These are phyloP conservation scores for Hygrophila difformis DNA, from an alignment of 257 asterid species.

Conservation along the genomic window DNA sequence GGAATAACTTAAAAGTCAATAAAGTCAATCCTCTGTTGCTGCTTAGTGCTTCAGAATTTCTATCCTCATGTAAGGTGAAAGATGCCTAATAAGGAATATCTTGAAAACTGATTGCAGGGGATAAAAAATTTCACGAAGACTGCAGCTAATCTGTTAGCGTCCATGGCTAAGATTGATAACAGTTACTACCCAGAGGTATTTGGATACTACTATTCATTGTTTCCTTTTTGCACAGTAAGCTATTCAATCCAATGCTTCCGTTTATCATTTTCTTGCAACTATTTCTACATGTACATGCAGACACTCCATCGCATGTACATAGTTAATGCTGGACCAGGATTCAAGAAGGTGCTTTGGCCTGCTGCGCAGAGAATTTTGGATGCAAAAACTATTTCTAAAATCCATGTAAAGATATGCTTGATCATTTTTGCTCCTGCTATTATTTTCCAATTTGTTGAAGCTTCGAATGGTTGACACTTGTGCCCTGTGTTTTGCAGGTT, in stretches of 20 bases:
- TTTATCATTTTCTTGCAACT: not conserved
- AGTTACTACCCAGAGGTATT: conserved; percentile 89
- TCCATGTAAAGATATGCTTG: conserved; percentile 39
- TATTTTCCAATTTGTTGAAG: not conserved
- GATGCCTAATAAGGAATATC: not conserved
- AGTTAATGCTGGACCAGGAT: conserved; percentile 88
- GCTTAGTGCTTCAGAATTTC: conserved; percentile 6
- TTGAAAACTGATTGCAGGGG: conserved; percentile 45
- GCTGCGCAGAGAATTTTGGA: conserved; percentile 87
- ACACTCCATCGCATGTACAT: conserved; percentile 81
- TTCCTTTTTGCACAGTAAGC: too few relatives aligned
- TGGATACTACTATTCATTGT: conserved; percentile 13
- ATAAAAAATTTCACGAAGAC: conserved; percentile 69
- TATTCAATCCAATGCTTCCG: not conserved
- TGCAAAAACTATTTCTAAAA: conserved; percentile 67
- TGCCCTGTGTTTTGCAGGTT: conserved; percentile 41
- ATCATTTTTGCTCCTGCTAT: not conserved
- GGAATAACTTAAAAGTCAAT: too few relatives aligned
- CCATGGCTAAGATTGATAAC: conserved; percentile 75
- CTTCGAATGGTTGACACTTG: conserved; percentile 16
- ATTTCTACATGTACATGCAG: conserved; percentile 32
- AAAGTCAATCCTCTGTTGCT: too few relatives aligned
- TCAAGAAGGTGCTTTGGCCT: conserved; percentile 93
- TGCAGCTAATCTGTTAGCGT: conserved; percentile 65
- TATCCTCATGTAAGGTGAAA: conserved; percentile 9